A percentile compares a stretch with the other conserved stretches of the same genome.
Conservation (phyloP, 169 alveolate genomes). For the Plasmodium blacklocki region DNA sequence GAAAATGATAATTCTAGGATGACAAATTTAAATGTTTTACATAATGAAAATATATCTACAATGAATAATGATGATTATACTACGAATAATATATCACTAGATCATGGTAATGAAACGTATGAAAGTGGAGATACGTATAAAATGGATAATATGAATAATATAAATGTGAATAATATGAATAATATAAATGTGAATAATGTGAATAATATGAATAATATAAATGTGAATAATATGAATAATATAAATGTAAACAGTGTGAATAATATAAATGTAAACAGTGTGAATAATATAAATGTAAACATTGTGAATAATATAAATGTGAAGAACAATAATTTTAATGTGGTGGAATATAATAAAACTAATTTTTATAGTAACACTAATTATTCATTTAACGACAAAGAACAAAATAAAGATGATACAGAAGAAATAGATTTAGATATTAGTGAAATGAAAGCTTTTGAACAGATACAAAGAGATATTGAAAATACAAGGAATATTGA, state of each 20-base stretch:
- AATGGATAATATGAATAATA: not conserved
- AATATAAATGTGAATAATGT: not conserved
- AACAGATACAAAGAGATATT: constrained; percentile 46
- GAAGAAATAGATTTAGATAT: constrained; percentile 9
- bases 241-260: too few species aligned
- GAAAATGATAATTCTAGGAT: not conserved
- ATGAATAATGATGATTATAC: not conserved
- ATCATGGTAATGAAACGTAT: not conserved
- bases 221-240: too few species aligned
- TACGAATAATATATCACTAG: too few species aligned
- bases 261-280: too few species aligned
- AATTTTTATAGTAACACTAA: too few species aligned
- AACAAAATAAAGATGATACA: not conserved
- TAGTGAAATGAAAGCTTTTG: constrained; percentile 52
- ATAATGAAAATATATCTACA: not conserved
- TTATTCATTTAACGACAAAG: too few species aligned
- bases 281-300: too few species aligned
- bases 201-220: too few species aligned
- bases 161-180: not conserved
- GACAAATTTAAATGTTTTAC: not conserved
- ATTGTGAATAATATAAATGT: too few species aligned
- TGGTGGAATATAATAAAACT: too few species aligned
- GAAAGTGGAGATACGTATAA: not conserved
- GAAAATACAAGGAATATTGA: constrained; percentile 19
- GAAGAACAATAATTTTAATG: too few species aligned